Evolutionary conservation across 352 stramenopile genomes (phyloP).

Genomic region (Globisporangium emineosum): DNA sequence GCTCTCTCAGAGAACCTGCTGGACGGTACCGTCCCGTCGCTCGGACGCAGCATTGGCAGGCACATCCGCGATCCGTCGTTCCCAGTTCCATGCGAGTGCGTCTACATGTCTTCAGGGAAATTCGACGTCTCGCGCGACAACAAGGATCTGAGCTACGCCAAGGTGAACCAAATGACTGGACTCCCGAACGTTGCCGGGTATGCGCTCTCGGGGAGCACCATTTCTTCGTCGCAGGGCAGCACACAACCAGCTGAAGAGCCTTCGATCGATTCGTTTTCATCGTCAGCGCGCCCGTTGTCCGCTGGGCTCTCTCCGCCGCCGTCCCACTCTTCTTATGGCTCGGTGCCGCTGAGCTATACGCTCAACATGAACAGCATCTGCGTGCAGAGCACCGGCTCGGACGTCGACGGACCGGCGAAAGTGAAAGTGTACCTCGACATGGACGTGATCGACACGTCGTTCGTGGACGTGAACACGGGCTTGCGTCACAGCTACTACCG

Average conservation of each 20-base stretch:
- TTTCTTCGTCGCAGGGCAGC: slow-evolving; percentile 8
- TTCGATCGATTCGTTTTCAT: not conserved
- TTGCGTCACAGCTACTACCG: slow-evolving; percentile 61
- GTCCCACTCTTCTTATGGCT: slow-evolving; percentile 17
- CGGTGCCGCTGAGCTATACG: slow-evolving; percentile 19
- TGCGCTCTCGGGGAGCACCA: slow-evolving; percentile 10
- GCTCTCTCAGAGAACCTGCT: slow-evolving; percentile 13
- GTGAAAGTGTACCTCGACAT: slow-evolving; percentile 43
- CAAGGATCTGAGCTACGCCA: slow-evolving; percentile 21
- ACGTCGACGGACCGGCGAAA: slow-evolving; percentile 14
- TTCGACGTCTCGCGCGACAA: slow-evolving; percentile 16
- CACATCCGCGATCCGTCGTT: slow-evolving; percentile 20
- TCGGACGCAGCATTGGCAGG: slow-evolving; percentile 19
- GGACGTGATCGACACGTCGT: slow-evolving; percentile 72
- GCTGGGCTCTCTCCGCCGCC: slow-evolving; percentile 1
- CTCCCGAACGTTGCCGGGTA: slow-evolving; percentile 17
- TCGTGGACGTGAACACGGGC: slow-evolving; percentile 55
- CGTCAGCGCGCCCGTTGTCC: not conserved
- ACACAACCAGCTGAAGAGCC: slow-evolving; percentile 10
- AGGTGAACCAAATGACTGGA: slow-evolving; percentile 16
- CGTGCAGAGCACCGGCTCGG: slow-evolving; percentile 17
- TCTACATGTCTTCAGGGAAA: slow-evolving; percentile 8
- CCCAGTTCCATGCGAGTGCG: slow-evolving; percentile 18
- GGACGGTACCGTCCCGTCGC: slow-evolving; percentile 9
- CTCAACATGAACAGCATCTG: slow-evolving; percentile 20